Conservation (phyloP, 495 filamentous ascomycete genomes). For the Penicillium riverlandense region DNA sequence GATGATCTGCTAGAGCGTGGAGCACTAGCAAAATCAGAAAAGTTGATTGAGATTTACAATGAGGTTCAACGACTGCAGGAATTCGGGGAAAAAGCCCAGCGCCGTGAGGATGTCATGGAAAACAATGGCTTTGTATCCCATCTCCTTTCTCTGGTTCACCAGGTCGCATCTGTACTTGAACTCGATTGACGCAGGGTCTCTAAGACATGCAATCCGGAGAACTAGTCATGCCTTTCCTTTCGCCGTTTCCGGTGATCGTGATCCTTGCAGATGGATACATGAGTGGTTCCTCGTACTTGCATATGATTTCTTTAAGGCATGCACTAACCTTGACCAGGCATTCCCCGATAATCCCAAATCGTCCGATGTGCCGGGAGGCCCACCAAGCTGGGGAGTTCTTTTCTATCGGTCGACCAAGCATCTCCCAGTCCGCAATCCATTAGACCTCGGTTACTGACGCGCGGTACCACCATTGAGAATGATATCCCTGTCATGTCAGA, state of each 20-base stretch:
- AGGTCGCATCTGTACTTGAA: conserved; percentile 36
- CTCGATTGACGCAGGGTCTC: conserved; percentile 33
- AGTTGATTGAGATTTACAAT: conserved; percentile 13
- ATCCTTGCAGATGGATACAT: conserved; percentile 24
- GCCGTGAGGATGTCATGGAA: conserved; percentile 22
- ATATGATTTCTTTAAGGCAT: not conserved
- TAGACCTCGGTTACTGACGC: not conserved
- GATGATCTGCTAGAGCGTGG: conserved; percentile 17
- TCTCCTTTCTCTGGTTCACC: conserved; percentile 36
- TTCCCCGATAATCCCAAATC: conserved; percentile 17
- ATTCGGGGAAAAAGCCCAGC: conserved; percentile 8
- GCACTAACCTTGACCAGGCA: not conserved
- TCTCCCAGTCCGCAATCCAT: not conserved
- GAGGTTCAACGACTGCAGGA: conserved; percentile 8
- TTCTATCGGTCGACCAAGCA: conserved; percentile 19
- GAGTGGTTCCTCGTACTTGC: not conserved
- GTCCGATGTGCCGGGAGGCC: conserved; percentile 4
- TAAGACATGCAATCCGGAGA: conserved; percentile 31
- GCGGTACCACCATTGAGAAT: conserved; percentile 2
- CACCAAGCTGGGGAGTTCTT: conserved; percentile 11
- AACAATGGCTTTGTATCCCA: conserved; percentile 43
- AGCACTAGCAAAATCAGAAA: conserved; percentile 17
- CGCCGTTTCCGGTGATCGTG: conserved; percentile 40
- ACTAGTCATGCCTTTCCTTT: conserved; percentile 26
- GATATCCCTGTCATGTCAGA: conserved; percentile 22